Base-by-base conservation (phyloP, 2,329 filamentous ascomycete genomes). In the Ophiostoma fasciatum region DNA sequence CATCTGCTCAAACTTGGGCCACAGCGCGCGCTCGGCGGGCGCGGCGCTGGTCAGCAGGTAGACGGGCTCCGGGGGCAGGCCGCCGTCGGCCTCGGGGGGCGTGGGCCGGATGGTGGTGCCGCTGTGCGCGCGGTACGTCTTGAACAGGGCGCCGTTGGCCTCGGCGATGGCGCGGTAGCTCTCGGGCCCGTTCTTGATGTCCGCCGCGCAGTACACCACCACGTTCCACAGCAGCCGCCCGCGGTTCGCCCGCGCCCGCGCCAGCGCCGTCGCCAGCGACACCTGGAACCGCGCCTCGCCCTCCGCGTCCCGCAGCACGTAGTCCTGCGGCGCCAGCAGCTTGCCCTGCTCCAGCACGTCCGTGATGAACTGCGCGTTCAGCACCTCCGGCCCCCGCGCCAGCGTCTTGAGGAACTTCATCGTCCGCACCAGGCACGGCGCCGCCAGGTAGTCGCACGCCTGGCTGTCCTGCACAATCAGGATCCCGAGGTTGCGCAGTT, bases 401-500 rank as follows among this genome's bases (percentile, higher is more conserved):
- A 98, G 62, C 11, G 85, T 84, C 42, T 78, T 80, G 33, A 96
- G 76, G 52, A 98, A 98, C 52, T 98, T 98, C 53, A 83, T 76
- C 0, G 90, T 98, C 26, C 90, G 79, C 23, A 94, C 73, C 42
- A 96, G 74, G 28, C 75, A 71, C 1, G 88, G 90, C 4, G 88
- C 88, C 23, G 84, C 85, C 10, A 98, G 71, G 52, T 93, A 82
- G 48, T 88, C 82, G 52, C 83, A 90, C 30, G 73, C 68, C 32
- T 72, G 70, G 19, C 75, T 74, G 50, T 94, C 82, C 47, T 78
- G 68, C 5, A 83, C 79, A 17, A 94, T 72, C 46, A 76, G 67
- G 38, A 98, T 82, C 7, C 90, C 90, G 25, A 96, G 61, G 31
- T 80, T 74, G 41, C 87, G 80, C 37, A 98, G 66, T 59, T 80